phyloP scores from a whole-genome alignment of 176 grass and related monocot species.

The Bonia amplexicaulis region DNA sequence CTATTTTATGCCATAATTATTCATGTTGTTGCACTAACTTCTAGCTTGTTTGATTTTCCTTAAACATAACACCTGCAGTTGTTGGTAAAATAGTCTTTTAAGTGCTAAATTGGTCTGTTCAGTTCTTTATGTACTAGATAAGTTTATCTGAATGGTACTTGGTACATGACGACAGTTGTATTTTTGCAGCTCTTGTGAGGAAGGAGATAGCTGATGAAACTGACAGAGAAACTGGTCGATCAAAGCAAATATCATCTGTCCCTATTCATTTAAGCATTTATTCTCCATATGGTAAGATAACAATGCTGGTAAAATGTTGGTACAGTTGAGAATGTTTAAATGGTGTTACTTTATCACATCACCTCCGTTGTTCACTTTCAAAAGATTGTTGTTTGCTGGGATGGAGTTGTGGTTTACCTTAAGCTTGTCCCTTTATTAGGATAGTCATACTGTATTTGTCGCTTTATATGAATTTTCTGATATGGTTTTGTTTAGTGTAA shows the following conservation, averaged over 20 bases:
- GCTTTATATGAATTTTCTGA: neutral
- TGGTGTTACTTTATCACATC: neutral
- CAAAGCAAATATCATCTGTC: slow-evolving; percentile 80
- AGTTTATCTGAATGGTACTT: neutral
- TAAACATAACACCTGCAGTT: neutral
- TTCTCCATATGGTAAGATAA: slow-evolving; percentile 67
- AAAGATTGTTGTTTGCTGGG: slow-evolving; percentile 12
- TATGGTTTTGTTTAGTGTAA: slow-evolving; percentile 22
- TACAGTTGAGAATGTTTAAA: neutral
- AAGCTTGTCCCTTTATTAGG: neutral
- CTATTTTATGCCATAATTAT: neutral
- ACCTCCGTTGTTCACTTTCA: neutral
- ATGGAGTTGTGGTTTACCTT: slow-evolving; percentile 3
- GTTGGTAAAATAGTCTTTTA: neutral
- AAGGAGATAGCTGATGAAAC: slow-evolving; percentile 95
- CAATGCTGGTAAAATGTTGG: neutral
- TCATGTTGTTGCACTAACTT: neutral
- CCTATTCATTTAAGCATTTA: slow-evolving; percentile 91
- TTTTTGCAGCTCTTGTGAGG: slow-evolving; percentile 69
- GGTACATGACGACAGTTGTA: slow-evolving; percentile 3
- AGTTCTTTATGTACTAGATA: neutral
- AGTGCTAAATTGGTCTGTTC: neutral
- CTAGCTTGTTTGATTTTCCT: neutral
- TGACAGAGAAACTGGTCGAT: slow-evolving; percentile 85
- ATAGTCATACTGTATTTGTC: neutral